phyloP scores from a whole-genome alignment of 1,284 basidiomycete genomes.

The Kwoniella shivajii region DNA sequence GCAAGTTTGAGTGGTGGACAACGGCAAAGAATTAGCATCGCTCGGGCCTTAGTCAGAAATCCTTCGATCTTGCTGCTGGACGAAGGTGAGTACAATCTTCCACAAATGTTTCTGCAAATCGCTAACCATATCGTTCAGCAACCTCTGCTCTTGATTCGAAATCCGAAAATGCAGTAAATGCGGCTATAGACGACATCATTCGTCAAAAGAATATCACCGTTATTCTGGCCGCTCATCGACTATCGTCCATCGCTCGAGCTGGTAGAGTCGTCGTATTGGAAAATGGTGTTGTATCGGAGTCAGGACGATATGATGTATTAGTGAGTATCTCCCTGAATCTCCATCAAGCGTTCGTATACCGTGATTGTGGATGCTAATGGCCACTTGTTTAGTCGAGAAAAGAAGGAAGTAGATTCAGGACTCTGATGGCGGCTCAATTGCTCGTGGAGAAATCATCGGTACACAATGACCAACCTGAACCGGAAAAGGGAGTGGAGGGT shows the following conservation, averaged over 20 bases:
- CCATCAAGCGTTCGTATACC: too few relatives aligned
- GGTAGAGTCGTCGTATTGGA: slow-evolving; percentile 86
- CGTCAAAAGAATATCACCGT: slow-evolving; percentile 76
- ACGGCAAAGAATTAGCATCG: slow-evolving; percentile 58
- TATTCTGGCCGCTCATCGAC: slow-evolving; percentile 82
- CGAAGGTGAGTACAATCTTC: slow-evolving; percentile 46
- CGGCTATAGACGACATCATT: slow-evolving; percentile 83
- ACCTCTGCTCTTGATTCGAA: slow-evolving; percentile 77
- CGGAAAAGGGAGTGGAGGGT: not conserved
- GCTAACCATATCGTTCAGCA: slow-evolving; percentile 33
- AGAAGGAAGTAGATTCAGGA: slow-evolving; percentile 72
- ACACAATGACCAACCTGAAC: slow-evolving; percentile 6
- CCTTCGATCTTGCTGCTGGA: slow-evolving; percentile 58
- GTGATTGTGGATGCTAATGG: too few relatives aligned
- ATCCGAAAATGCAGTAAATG: slow-evolving; percentile 75
- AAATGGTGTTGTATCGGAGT: slow-evolving; percentile 78
- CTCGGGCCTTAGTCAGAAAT: slow-evolving; percentile 56
- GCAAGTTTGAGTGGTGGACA: slow-evolving; percentile 57
- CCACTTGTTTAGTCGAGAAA: slow-evolving; percentile 61
- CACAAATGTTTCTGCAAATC: not conserved
- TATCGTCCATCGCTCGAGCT: slow-evolving; percentile 80
- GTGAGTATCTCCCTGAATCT: too few relatives aligned
- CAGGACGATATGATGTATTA: slow-evolving; percentile 78
- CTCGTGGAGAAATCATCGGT: slow-evolving; percentile 42
- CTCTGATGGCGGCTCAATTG: slow-evolving; percentile 83